Conservation (phyloP, 129 eudicot species). For the Gnaphalium uliginosum region DNA sequence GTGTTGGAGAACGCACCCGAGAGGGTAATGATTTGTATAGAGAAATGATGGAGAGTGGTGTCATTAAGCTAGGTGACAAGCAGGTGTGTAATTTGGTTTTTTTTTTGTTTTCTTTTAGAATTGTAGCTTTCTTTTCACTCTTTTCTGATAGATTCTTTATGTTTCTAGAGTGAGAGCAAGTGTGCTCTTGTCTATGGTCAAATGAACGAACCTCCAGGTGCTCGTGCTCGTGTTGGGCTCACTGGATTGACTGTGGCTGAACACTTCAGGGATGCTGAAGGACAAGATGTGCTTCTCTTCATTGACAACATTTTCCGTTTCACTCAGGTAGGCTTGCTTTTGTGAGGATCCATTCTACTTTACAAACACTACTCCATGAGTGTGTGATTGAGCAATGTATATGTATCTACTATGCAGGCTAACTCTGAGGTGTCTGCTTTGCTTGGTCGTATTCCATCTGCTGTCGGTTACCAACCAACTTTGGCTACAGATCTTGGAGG, state of each 20-base stretch:
- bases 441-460: constrained; percentile 97
- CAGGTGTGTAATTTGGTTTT: constrained; percentile 45
- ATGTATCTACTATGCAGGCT: constrained; percentile 43
- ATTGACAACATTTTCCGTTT: constrained; percentile 99
- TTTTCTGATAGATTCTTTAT: background rate
- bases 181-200: constrained; percentile 99
- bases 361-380: background rate
- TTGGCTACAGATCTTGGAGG: constrained; percentile 98
- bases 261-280: constrained; percentile 99
- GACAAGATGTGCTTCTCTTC: constrained; percentile 97
- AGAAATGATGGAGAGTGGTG: constrained; percentile 99
- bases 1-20: constrained; percentile 96
- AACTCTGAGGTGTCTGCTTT: constrained; percentile 97
- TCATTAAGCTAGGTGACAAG: constrained; percentile 94
- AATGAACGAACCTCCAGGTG: constrained; percentile 99
- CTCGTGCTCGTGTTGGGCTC: constrained; percentile 99
- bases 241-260: constrained; percentile 99
- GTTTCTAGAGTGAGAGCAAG: constrained; percentile 80
- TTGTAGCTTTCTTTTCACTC: background rate
- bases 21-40: constrained; percentile 96
- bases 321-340: constrained; percentile 58
- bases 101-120: background rate
- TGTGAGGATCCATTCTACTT: background rate
- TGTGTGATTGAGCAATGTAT: background rate
- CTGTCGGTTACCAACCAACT: constrained; percentile 96